Percentiles rank a stretch among this genome's conserved stretches.
phyloP scores from a whole-genome alignment of 164 flowering plant species.

The Pachysandra terminalis region DNA sequence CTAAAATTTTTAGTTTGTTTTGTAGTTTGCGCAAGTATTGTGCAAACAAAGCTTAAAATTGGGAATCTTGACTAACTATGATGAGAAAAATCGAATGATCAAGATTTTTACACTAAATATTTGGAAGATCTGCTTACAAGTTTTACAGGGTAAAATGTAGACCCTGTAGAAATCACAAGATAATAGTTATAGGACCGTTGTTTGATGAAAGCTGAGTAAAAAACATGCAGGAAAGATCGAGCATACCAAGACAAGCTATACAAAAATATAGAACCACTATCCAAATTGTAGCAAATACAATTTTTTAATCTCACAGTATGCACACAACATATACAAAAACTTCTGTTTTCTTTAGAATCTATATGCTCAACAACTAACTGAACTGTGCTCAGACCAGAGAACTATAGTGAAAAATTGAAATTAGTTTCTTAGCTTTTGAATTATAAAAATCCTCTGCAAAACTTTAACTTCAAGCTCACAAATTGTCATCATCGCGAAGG shows the following conservation, averaged over 20 bases:
- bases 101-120: not conserved
- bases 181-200: not conserved
- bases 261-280: no score
- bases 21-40: not conserved
- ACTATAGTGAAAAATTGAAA: not conserved
- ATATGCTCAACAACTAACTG: no score
- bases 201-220: not conserved
- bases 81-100: not conserved
- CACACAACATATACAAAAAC: no score
- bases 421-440: not conserved
- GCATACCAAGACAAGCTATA: no score
- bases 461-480: not conserved
- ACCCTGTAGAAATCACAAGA: not conserved
- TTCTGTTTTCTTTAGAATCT: no score
- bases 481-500: no score
- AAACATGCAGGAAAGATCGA: slow-evolving; percentile 1
- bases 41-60: not conserved
- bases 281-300: no score
- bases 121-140: not conserved
- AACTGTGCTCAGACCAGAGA: not conserved
- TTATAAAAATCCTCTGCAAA: not conserved
- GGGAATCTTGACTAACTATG: not conserved
- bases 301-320: no score
- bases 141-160: not conserved
- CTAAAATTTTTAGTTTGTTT: no score